These are phyloP conservation scores for Penicillium crystallinum DNA, from an alignment of 495 filamentous ascomycete species.

Conservation along the genomic window DNA sequence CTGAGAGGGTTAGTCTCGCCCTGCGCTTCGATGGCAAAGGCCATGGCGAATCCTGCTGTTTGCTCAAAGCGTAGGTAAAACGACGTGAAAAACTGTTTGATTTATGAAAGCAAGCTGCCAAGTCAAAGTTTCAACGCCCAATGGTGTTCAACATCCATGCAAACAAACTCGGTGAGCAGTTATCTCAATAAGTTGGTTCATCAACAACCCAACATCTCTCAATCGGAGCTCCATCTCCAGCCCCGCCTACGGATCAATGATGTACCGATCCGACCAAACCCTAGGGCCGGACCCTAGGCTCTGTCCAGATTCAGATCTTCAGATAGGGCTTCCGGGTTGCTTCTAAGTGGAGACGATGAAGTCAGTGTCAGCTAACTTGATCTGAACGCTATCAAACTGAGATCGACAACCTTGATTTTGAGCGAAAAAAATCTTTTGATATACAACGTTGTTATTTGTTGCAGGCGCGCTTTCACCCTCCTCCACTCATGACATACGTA, in stretches of 20 bases:
- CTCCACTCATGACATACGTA: conserved; percentile 31
- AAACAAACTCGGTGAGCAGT: background rate
- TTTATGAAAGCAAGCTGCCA: background rate
- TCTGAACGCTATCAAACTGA: background rate
- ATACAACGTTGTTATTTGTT: background rate
- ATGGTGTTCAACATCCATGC: background rate
- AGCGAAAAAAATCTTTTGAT: background rate
- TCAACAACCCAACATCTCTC: background rate
- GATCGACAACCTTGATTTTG: conserved; percentile 6
- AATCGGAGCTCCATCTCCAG: background rate
- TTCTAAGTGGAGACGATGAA: conserved; percentile 17
- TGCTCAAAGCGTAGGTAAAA: conserved; percentile 2
- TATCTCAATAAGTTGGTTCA: background rate
- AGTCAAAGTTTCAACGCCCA: background rate
- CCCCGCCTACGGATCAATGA: conserved; percentile 28
- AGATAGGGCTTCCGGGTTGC: conserved; percentile 20
- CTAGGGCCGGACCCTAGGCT: conserved; percentile 30
- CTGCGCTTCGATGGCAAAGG: conserved; percentile 47
- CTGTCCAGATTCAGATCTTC: conserved; percentile 7
- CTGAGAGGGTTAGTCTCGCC: conserved; percentile 60
- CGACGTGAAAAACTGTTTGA: background rate
- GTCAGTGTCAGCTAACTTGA: conserved; percentile 9
- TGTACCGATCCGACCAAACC: conserved; percentile 24
- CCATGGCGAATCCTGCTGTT: conserved; percentile 28
- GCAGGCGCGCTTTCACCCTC: background rate